A percentile compares a stretch with the other conserved stretches of the same genome.
Conservation (phyloP, 768 basidiomycete genomes). For the Mycena albidolilacea region DNA sequence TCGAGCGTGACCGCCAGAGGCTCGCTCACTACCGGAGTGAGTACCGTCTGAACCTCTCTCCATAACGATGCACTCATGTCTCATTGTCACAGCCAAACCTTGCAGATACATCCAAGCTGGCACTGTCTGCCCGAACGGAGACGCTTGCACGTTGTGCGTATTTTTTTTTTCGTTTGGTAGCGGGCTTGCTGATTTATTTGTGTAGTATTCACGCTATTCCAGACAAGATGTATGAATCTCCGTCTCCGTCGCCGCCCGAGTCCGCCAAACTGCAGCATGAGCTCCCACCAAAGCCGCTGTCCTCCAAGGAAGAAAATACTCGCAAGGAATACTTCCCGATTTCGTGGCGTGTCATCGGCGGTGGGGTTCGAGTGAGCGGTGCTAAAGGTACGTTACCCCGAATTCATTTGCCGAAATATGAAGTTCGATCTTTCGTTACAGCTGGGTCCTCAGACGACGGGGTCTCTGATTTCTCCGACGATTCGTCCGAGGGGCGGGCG, state of each 20-base stretch:
- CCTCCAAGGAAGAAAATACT: slow-evolving; percentile 52
- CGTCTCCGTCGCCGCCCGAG: not conserved
- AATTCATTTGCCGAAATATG: not conserved
- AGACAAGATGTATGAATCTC: not conserved
- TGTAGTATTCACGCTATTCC: slow-evolving; percentile 63
- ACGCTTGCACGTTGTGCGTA: slow-evolving; percentile 73
- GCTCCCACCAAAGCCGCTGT: slow-evolving; percentile 41
- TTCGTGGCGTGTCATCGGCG: slow-evolving; percentile 84
- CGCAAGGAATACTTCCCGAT: slow-evolving; percentile 74
- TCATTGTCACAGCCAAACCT: slow-evolving; percentile 64
- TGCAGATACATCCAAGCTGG: slow-evolving; percentile 69
- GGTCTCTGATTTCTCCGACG: slow-evolving; percentile 19
- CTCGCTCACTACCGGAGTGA: slow-evolving; percentile 30
- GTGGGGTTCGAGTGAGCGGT: slow-evolving; percentile 76
- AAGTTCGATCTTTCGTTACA: not conserved
- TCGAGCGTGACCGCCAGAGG: slow-evolving; percentile 22
- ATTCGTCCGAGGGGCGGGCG: slow-evolving; percentile 17
- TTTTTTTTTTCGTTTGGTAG: not conserved
- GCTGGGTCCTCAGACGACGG: slow-evolving; percentile 4
- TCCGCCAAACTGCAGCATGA: slow-evolving; percentile 24
- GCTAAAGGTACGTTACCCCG: slow-evolving; percentile 15
- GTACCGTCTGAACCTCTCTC: not conserved
- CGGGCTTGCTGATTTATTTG: slow-evolving; percentile 9
- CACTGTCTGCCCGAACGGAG: slow-evolving; percentile 67
- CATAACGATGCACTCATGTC: not conserved